A percentile compares a stretch with the other conserved stretches of the same genome.
Conservation (phyloP, 1,284 basidiomycete species). For the Ceraceosorus guamensis region DNA sequence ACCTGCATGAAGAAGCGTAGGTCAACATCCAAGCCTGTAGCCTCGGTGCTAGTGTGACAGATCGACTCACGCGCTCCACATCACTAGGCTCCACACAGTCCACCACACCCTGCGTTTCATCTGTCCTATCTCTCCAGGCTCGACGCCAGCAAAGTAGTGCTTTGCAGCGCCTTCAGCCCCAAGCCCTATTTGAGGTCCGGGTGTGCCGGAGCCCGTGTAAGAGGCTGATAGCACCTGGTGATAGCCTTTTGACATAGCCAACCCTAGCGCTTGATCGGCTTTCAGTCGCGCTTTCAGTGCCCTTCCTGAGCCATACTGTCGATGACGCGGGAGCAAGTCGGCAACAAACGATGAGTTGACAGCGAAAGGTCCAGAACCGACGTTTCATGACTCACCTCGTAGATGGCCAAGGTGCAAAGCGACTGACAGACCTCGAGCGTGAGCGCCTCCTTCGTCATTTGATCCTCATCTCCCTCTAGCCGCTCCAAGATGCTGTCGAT, state of each 20-base stretch:
- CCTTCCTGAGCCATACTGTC: conserved; percentile 33
- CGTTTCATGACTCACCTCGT: conserved; percentile 12
- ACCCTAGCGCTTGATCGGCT: conserved; percentile 38
- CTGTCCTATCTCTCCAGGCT: conserved; percentile 19
- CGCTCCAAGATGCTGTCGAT: conserved; percentile 31
- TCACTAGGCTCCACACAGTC: conserved; percentile 35
- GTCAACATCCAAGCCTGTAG: background rate
- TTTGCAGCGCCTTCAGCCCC: too few relatives aligned
- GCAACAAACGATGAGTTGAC: background rate
- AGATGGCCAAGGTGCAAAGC: conserved; percentile 31
- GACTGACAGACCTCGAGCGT: conserved; percentile 37
- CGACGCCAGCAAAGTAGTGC: too few relatives aligned
- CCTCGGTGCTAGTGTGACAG: background rate
- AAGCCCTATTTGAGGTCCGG: too few relatives aligned
- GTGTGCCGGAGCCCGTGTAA: too few relatives aligned
- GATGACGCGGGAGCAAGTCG: background rate
- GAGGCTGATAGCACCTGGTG: conserved; percentile 19
- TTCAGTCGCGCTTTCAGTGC: conserved; percentile 40
- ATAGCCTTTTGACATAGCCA: conserved; percentile 40
- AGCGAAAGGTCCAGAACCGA: background rate
- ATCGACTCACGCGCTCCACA: conserved; percentile 20
- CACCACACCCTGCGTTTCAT: conserved; percentile 43
- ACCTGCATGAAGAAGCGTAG: conserved; percentile 6
- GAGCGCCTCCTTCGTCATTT: conserved; percentile 14
- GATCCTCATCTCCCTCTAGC: conserved; percentile 1